Percentiles rank a stretch among this genome's conserved stretches.
Evolutionary conservation across 306 rosid genomes (phyloP).

Genomic region (Cyamopsis tetragonoloba): DNA sequence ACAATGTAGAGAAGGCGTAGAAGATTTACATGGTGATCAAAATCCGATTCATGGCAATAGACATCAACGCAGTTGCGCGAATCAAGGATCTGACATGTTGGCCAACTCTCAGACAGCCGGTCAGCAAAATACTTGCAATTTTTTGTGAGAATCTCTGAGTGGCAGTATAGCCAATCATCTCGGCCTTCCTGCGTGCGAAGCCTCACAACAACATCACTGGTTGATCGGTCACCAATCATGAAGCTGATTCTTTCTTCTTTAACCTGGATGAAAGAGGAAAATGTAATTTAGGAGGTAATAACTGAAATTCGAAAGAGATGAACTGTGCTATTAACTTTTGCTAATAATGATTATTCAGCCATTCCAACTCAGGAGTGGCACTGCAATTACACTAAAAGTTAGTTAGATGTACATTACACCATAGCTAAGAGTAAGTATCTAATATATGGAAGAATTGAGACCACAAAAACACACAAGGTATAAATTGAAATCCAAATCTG

Average conservation of each 20-base stretch:
- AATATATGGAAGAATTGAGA: not conserved
- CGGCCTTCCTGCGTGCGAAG: constrained; percentile 75
- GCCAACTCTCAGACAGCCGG: constrained; percentile 88
- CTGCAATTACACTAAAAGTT: not conserved
- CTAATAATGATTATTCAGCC: not conserved
- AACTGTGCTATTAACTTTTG: not conserved
- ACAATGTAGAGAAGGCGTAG: constrained; percentile 64
- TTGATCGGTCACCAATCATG: constrained; percentile 60
- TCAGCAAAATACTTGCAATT: constrained; percentile 80
- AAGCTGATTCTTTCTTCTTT: constrained; percentile 39
- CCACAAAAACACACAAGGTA: too few relatives aligned
- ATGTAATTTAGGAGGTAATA: not conserved
- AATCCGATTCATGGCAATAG: constrained; percentile 68
- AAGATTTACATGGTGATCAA: constrained; percentile 72
- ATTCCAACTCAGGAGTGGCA: not conserved
- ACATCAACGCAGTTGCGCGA: constrained; percentile 88
- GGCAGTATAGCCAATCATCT: constrained; percentile 87
- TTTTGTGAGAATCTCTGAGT: constrained; percentile 48
- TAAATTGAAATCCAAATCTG: too few relatives aligned
- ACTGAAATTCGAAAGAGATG: not conserved
- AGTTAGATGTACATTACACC: not conserved
- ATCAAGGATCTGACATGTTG: constrained; percentile 87
- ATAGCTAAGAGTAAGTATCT: not conserved
- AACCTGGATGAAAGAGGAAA: constrained; percentile 42
- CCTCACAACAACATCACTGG: constrained; percentile 96